Evolutionary conservation across 2,329 filamentous ascomycete species (phyloP).

Genomic region (Fusarium aywerte): DNA sequence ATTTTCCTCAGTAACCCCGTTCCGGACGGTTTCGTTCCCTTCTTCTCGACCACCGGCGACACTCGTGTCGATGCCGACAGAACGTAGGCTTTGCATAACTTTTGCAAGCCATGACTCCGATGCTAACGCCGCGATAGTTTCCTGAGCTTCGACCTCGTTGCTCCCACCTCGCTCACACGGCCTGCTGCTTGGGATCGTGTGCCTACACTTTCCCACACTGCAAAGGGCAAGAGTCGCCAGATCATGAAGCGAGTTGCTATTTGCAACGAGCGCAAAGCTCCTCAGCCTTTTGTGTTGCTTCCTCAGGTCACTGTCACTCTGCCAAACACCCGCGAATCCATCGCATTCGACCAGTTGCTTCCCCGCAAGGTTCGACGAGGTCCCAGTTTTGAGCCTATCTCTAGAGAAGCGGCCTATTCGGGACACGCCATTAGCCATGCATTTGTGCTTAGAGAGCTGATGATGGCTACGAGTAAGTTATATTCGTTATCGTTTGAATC

Average conservation of each 20-base stretch:
- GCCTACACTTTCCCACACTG: conserved; percentile 42
- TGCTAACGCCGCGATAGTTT: conserved; percentile 37
- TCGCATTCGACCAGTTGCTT: conserved; percentile 14
- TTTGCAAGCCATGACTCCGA: background rate
- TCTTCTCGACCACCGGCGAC: conserved; percentile 40
- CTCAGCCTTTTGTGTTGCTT: background rate
- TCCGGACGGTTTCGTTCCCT: conserved; percentile 42
- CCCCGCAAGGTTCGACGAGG: conserved; percentile 26
- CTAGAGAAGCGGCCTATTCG: conserved; percentile 2
- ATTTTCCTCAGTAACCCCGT: conserved; percentile 34
- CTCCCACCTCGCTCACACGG: conserved; percentile 34
- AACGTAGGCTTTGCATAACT: conserved; percentile 30
- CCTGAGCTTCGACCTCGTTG: conserved; percentile 39
- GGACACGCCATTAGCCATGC: conserved; percentile 4
- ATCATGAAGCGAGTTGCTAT: conserved; percentile 51
- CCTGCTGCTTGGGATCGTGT: conserved; percentile 50
- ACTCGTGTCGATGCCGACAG: conserved; percentile 15
- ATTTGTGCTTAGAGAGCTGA: conserved; percentile 23
- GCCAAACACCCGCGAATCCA: conserved; percentile 4
- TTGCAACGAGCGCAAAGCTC: conserved; percentile 1
- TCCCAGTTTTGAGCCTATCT: background rate
- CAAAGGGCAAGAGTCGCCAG: conserved; percentile 39
- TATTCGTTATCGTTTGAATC: rapidly evolving
- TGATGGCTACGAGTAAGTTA: conserved; percentile 49
- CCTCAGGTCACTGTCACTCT: background rate